Conservation (phyloP, 257 asterid species). For the Solanum virginianum region DNA sequence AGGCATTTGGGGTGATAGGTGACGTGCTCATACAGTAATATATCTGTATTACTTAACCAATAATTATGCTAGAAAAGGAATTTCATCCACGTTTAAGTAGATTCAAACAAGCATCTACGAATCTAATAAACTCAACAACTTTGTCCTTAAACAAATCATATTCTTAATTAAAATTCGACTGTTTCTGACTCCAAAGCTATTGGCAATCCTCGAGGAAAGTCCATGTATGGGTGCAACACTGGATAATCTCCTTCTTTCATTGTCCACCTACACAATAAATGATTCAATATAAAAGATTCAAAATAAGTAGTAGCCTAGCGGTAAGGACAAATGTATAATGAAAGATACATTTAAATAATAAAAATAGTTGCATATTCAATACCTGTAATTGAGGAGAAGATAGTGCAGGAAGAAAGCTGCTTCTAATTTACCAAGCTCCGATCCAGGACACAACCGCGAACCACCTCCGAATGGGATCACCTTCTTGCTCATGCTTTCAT, state of each 20-base stretch:
- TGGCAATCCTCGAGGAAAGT: conserved; percentile 41
- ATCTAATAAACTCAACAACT: neutral
- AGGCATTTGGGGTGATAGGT: no score
- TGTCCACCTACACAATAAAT: conserved; percentile 41
- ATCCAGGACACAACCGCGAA: conserved; percentile 66
- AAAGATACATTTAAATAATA: no score
- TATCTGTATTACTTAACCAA: neutral
- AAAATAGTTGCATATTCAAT: neutral
- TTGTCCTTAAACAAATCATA: neutral
- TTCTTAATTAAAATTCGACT: neutral
- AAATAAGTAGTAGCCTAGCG: neutral
- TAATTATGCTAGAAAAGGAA: neutral
- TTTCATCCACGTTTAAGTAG: neutral
- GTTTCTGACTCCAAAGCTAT: conserved; percentile 26
- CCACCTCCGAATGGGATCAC: conserved; percentile 72
- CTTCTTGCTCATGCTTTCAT: conserved; percentile 30
- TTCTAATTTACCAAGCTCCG: conserved; percentile 62
- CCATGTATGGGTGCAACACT: conserved; percentile 53
- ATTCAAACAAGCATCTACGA: neutral
- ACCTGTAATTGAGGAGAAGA: conserved; percentile 58
- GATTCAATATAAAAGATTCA: neutral
- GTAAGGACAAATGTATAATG: no score
- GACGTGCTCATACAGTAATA: no score
- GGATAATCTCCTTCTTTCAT: conserved; percentile 42
- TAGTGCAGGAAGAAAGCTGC: conserved; percentile 70